Percentiles rank a stretch among this genome's conserved stretches.
phyloP scores from a whole-genome alignment of 2,329 filamentous ascomycete genomes.

The Xylaria sp. region DNA sequence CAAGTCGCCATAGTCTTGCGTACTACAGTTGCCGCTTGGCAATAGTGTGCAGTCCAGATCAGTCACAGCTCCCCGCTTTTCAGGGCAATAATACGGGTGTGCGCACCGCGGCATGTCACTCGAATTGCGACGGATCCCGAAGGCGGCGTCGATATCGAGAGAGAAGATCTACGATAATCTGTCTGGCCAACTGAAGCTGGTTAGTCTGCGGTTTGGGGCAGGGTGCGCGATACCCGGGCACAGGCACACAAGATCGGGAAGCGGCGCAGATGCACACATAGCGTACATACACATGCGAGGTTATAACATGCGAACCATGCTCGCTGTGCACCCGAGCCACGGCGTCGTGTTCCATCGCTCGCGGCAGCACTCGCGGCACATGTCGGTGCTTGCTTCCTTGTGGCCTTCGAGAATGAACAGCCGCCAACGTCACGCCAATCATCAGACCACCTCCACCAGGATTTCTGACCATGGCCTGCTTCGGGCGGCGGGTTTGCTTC shows the following conservation, averaged over 20 bases:
- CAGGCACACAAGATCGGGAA: not conserved
- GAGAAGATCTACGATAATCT: conserved; percentile 17
- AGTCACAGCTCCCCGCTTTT: conserved; percentile 29
- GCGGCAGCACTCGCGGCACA: conserved; percentile 11
- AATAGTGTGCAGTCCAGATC: conserved; percentile 14
- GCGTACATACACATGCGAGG: conserved; percentile 2
- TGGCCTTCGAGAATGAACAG: not conserved
- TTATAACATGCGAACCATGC: conserved; percentile 27
- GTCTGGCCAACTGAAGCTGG: not conserved
- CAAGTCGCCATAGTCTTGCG: conserved; percentile 21
- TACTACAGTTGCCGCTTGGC: conserved; percentile 16
- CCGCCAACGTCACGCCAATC: conserved; percentile 2
- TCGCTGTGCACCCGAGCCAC: conserved; percentile 3
- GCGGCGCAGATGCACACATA: not conserved
- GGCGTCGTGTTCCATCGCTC: not conserved
- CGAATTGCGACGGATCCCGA: conserved; percentile 14
- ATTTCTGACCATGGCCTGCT: not conserved
- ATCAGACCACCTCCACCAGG: conserved; percentile 15
- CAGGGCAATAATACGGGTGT: conserved; percentile 28
- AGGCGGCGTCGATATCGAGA: conserved; percentile 18
- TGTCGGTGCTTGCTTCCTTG: not conserved
- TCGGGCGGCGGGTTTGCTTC: conserved; percentile 8
- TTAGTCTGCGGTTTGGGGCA: not conserved
- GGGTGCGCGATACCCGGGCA: not conserved
- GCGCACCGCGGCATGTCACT: conserved; percentile 4